These are phyloP conservation scores for Achaetomiella virescens DNA, from an alignment of 495 filamentous ascomycete genomes.

Conservation along the genomic window DNA sequence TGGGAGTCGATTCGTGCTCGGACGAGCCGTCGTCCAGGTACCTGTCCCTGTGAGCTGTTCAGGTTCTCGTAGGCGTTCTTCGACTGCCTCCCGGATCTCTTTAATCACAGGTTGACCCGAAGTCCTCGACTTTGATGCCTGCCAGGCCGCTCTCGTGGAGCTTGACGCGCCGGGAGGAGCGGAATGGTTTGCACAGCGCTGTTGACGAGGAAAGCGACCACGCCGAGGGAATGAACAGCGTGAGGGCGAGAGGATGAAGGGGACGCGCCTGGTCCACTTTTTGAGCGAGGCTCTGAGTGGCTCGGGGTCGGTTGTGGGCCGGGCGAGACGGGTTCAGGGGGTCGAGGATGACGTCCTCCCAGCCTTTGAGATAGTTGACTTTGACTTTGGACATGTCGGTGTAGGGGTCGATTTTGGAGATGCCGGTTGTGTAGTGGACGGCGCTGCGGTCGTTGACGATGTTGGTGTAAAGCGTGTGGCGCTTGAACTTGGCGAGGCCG, in stretches of 20 bases:
- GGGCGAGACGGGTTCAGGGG: constrained; percentile 51
- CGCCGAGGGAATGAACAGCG: constrained; percentile 63
- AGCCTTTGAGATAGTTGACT: constrained; percentile 66
- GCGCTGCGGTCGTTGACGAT: constrained; percentile 76
- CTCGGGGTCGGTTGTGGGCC: constrained; percentile 24
- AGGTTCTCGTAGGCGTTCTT: constrained; percentile 67
- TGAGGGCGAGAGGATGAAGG: constrained; percentile 56
- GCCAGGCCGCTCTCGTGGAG: constrained; percentile 68
- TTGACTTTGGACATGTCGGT: constrained; percentile 55
- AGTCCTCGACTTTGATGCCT: constrained; percentile 55
- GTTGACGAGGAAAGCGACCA: constrained; percentile 66
- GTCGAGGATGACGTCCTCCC: constrained; percentile 71
- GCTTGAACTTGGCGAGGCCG: constrained; percentile 66
- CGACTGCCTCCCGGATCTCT: constrained; percentile 62
- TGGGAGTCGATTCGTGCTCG: too few species aligned
- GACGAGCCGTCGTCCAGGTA: constrained; percentile 43
- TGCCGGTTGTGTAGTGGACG: constrained; percentile 72
- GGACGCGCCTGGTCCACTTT: constrained; percentile 38
- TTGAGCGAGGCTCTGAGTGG: constrained; percentile 24
- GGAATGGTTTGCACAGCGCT: constrained; percentile 64
- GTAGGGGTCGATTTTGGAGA: constrained; percentile 71
- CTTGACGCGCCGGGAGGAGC: constrained; percentile 64
- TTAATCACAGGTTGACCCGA: constrained; percentile 72
- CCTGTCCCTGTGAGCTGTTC: constrained; percentile 54
- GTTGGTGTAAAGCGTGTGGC: constrained; percentile 74